A percentile compares a stretch with the other conserved stretches of the same genome.
phyloP scores from a whole-genome alignment of 768 basidiomycete species.

The Gyrodon lividus region DNA sequence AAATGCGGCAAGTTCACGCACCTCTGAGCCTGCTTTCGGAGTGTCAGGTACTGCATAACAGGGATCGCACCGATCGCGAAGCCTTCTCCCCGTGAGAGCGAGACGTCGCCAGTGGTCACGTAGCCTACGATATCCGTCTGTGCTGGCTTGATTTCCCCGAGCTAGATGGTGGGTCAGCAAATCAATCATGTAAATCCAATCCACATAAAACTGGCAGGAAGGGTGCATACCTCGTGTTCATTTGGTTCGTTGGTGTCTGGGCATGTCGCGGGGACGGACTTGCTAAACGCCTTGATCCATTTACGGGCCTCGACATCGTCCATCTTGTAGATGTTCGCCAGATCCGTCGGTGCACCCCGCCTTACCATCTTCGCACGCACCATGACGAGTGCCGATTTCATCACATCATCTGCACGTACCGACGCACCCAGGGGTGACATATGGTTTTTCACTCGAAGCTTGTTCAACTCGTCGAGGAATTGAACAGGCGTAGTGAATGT shows the following conservation, averaged over 20 bases:
- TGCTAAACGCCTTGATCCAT: conserved; percentile 42
- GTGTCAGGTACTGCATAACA: conserved; percentile 47
- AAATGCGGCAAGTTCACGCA: conserved; percentile 13
- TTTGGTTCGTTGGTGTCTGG: conserved; percentile 19
- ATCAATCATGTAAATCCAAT: not conserved
- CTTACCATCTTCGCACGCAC: conserved; percentile 61
- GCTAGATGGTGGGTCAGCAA: conserved; percentile 32
- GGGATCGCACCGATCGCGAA: conserved; percentile 76
- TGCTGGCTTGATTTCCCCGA: conserved; percentile 43
- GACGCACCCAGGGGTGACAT: conserved; percentile 38
- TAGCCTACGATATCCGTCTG: conserved; percentile 67
- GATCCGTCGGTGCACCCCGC: conserved; percentile 71
- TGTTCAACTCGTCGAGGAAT: conserved; percentile 57
- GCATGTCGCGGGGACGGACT: conserved; percentile 16
- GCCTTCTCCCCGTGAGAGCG: conserved; percentile 74
- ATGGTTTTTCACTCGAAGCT: conserved; percentile 54
- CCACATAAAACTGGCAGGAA: not conserved
- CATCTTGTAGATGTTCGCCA: conserved; percentile 70
- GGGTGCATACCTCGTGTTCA: conserved; percentile 29
- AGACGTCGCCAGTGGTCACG: conserved; percentile 81
- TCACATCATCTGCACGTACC: conserved; percentile 43
- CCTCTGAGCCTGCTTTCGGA: conserved; percentile 50
- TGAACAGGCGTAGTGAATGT: conserved; percentile 41
- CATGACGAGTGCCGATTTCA: conserved; percentile 62
- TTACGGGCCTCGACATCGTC: conserved; percentile 50